Conservation (phyloP, 2,329 filamentous ascomycete species). For the Periconia sp. region DNA sequence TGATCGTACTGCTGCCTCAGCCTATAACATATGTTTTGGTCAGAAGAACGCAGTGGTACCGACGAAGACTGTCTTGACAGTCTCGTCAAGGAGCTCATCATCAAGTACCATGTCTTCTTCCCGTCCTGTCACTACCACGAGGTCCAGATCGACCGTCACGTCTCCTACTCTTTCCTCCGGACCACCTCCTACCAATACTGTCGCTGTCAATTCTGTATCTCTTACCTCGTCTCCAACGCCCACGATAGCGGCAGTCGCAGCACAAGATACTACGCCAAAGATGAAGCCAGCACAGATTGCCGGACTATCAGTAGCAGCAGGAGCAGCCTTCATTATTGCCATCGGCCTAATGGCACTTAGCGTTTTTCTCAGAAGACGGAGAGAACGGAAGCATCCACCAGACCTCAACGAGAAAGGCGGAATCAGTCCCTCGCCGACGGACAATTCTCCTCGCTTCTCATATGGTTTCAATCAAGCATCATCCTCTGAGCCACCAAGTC, state of each 20-base stretch:
- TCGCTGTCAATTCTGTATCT: conserved; percentile 34
- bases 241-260: conserved; percentile 16
- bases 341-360: conserved; percentile 46
- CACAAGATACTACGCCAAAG: conserved; percentile 21
- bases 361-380: conserved; percentile 41
- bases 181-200: conserved; percentile 23
- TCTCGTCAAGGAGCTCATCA: conserved; percentile 30
- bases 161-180: conserved; percentile 18
- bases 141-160: conserved; percentile 11
- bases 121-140: conserved; percentile 10
- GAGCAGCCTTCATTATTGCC: conserved; percentile 44
- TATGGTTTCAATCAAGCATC: conserved; percentile 20
- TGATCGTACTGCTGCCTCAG: conserved; percentile 29
- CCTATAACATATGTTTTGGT: conserved; percentile 46
- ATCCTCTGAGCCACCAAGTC: conserved; percentile 16
- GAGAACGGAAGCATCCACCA: conserved; percentile 28
- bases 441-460: conserved; percentile 29
- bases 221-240: conserved; percentile 26
- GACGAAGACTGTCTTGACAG: conserved; percentile 43
- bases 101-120: conserved; percentile 16
- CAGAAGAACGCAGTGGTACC: conserved; percentile 42
- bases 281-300: conserved; percentile 48
- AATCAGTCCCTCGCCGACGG: conserved; percentile 1
- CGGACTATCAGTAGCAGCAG: conserved; percentile 45
- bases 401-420: conserved; percentile 27